Percentiles rank a stretch among this genome's conserved stretches.
Conservation (phyloP, 495 filamentous ascomycete genomes). For the Chaetomium cochliodes region DNA sequence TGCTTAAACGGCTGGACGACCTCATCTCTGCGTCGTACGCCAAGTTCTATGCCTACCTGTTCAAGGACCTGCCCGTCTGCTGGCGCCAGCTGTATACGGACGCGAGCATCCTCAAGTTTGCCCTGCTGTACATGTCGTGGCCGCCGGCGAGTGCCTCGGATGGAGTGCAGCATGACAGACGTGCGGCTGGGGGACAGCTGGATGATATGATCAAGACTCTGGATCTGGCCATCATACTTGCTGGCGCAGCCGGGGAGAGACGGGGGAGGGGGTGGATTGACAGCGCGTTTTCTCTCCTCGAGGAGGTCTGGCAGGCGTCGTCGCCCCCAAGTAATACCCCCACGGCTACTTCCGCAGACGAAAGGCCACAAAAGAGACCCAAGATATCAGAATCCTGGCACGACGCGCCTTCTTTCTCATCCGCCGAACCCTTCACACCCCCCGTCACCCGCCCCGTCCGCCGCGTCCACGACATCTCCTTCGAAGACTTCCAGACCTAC, state of each 20-base stretch:
- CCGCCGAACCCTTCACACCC: slow-evolving; percentile 43
- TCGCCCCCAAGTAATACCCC: neutral
- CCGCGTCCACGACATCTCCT: slow-evolving; percentile 43
- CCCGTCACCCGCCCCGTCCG: slow-evolving; percentile 40
- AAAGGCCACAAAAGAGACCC: slow-evolving; percentile 10
- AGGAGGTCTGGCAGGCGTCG: slow-evolving; percentile 29
- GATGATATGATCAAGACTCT: slow-evolving; percentile 60
- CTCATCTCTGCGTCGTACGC: slow-evolving; percentile 45
- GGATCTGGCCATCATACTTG: slow-evolving; percentile 79
- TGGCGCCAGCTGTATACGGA: slow-evolving; percentile 81
- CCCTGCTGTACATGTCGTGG: slow-evolving; percentile 38
- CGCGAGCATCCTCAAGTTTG: slow-evolving; percentile 64
- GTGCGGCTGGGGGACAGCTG: slow-evolving; percentile 4
- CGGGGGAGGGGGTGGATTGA: slow-evolving; percentile 62
- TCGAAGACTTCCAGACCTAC: slow-evolving; percentile 65
- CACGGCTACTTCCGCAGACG: neutral
- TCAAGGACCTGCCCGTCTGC: slow-evolving; percentile 67
- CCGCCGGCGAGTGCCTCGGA: neutral
- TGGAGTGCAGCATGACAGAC: neutral
- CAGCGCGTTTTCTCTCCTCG: slow-evolving; percentile 48
- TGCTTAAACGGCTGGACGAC: slow-evolving; percentile 45
- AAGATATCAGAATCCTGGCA: slow-evolving; percentile 15
- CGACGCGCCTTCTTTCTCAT: slow-evolving; percentile 42
- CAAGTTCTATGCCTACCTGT: slow-evolving; percentile 74
- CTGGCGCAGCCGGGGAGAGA: slow-evolving; percentile 59